phyloP scores from a whole-genome alignment of 768 basidiomycete species.

The Suillus cothurnatus region DNA sequence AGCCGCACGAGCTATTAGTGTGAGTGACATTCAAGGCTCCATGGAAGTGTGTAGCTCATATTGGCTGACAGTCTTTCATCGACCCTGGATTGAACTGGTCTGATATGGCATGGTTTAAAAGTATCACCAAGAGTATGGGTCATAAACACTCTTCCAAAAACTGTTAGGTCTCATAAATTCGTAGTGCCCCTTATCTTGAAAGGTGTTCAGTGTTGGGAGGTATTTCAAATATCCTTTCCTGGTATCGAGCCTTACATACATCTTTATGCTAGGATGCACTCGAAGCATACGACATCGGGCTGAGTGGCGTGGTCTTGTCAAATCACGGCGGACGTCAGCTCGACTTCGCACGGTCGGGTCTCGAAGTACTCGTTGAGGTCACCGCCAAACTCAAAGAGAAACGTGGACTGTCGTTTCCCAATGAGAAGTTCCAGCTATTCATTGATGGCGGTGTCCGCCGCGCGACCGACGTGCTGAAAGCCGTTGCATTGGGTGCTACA shows the following conservation, averaged over 20 bases:
- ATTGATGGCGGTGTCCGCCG: constrained; percentile 51
- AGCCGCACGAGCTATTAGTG: constrained; percentile 87
- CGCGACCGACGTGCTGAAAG: constrained; percentile 51
- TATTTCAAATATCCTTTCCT: neutral
- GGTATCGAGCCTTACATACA: neutral
- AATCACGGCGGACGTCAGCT: constrained; percentile 65
- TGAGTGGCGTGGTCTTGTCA: constrained; percentile 53
- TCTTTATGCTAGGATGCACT: constrained; percentile 35
- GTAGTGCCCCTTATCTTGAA: constrained; percentile 64
- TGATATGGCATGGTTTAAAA: constrained; percentile 69
- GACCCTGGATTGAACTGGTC: constrained; percentile 86
- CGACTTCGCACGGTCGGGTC: constrained; percentile 43
- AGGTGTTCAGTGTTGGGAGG: constrained; percentile 49
- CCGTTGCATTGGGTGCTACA: constrained; percentile 55
- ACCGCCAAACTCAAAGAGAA: constrained; percentile 12
- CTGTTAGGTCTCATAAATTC: neutral
- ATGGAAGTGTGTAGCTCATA: neutral
- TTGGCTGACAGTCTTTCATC: constrained; percentile 72
- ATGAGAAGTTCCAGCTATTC: constrained; percentile 39
- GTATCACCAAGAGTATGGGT: constrained; percentile 54
- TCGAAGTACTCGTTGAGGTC: constrained; percentile 32
- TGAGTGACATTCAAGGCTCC: constrained; percentile 31
- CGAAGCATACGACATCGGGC: constrained; percentile 36
- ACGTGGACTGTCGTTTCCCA: constrained; percentile 18
- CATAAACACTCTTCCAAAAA: neutral